Base-by-base conservation (phyloP, 2,329 filamentous ascomycete genomes). In the Colletotrichum kahawae region DNA sequence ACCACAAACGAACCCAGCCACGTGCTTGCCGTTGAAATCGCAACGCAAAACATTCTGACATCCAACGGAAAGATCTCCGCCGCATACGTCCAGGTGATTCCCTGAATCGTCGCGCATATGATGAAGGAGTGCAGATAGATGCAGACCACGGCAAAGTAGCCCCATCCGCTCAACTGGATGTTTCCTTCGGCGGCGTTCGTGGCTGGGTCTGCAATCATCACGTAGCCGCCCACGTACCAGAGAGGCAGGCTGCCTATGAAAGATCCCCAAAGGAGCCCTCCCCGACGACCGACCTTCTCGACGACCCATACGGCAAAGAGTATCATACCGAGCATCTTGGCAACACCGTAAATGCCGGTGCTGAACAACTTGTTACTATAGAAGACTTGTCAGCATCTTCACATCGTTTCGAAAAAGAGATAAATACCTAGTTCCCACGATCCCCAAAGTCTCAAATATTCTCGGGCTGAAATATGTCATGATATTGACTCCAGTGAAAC, bases 401-500 rank as follows among this genome's bases (percentile, higher is more conserved):
- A n/a, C 43, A 2, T 51, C n/a, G 6, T 21, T 12, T 21, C 43
- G 12, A 48, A 12, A 48, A 51, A 51, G 12, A 21, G n/a, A 24
- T 7, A 21, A 51, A 21, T 51, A 51, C 43, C 43, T 78, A 6
- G 81, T 84, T 2, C 82, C 82, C 0, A 78, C 64, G 27, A 83
- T 80, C 2, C 83, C 85, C 10, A 84, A 81, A 12, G 80, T 84
- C 76, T 82, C 81, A 66, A 86, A 82, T 29, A 86, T 82, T 6
- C 80, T 80, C 24, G 36, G 24, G 18, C 31, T 65, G 51, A 33
- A 67, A 14, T 38, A 67, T 29, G 87, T 89, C 70, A 92, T 92
- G 27, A 92, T 90, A 79, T 92, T 89, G 73, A 89, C 88, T 33
- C 90, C 81, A 0, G 80, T 82, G 43, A 82, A 79, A 48, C 80